A percentile compares a stretch with the other conserved stretches of the same genome.
Conservation (phyloP, 1,284 basidiomycete genomes). For the Ustilago curta region DNA sequence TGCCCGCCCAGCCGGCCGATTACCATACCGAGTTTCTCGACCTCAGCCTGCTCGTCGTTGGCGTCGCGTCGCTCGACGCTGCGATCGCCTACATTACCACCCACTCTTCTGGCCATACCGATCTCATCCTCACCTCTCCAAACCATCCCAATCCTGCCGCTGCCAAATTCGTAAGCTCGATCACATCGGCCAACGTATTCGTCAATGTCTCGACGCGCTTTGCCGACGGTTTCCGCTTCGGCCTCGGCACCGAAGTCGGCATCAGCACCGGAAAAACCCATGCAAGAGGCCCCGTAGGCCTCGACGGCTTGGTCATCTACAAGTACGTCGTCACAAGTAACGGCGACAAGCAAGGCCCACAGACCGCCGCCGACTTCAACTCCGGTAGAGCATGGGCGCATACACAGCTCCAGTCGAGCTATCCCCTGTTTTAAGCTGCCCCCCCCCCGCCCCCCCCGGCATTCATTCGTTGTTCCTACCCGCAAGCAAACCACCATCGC, state of each 20-base stretch:
- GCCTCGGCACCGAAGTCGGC: slow-evolving; percentile 97
- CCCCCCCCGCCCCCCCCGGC: too few relatives aligned
- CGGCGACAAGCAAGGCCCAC: slow-evolving; percentile 17
- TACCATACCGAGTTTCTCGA: slow-evolving; percentile 85
- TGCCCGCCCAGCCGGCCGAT: slow-evolving; percentile 72
- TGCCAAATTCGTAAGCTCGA: slow-evolving; percentile 82
- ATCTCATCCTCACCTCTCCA: slow-evolving; percentile 78
- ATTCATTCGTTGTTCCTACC: too few relatives aligned
- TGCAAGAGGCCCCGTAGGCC: slow-evolving; percentile 93
- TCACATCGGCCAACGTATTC: slow-evolving; percentile 92
- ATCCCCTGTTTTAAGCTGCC: too few relatives aligned
- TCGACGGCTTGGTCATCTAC: slow-evolving; percentile 77
- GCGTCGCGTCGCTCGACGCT: slow-evolving; percentile 77
- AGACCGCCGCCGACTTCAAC: slow-evolving; percentile 42
- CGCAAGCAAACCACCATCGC: too few relatives aligned
- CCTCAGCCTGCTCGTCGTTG: slow-evolving; percentile 75
- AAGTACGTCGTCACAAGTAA: slow-evolving; percentile 59
- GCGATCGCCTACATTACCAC: slow-evolving; percentile 91
- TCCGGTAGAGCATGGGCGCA: slow-evolving; percentile 29
- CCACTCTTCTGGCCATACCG: slow-evolving; percentile 95
- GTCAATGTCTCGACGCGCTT: slow-evolving; percentile 96
- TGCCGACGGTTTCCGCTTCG: slow-evolving; percentile 96
- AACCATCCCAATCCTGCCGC: slow-evolving; percentile 72
- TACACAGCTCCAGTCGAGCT: slow-evolving; percentile 10
- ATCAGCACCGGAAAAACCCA: slow-evolving; percentile 97